Conservation (phyloP, 805 yeast genomes). For the Lachancea mirantina region DNA sequence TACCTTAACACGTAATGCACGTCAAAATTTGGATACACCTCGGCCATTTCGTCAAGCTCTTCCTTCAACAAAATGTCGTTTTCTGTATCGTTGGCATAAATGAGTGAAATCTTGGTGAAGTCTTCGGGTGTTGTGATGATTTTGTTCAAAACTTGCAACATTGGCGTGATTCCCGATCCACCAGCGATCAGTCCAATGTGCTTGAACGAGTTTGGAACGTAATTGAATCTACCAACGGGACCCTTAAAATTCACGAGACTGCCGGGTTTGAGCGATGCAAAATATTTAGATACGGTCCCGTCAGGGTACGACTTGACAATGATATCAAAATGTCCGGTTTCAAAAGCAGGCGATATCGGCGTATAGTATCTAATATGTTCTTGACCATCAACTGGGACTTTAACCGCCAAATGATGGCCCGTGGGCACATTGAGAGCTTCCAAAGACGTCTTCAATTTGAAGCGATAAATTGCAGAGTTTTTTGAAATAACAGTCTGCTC, state of each 20-base stretch:
- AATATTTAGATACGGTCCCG: conserved; percentile 60
- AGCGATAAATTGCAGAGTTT: conserved; percentile 66
- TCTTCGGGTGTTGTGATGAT: conserved; percentile 66
- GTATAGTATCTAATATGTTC: conserved; percentile 56
- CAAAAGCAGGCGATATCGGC: conserved; percentile 65
- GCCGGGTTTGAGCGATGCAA: conserved; percentile 60
- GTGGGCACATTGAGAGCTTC: conserved; percentile 62
- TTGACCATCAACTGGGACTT: conserved; percentile 32
- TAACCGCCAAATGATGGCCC: conserved; percentile 68
- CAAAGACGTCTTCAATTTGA: conserved; percentile 52
- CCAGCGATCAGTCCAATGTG: conserved; percentile 71
- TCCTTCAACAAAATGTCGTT: conserved; percentile 67
- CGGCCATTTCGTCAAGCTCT: conserved; percentile 65
- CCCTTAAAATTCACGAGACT: conserved; percentile 67
- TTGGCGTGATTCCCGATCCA: conserved; percentile 87
- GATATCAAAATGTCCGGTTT: conserved; percentile 68
- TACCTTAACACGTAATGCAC: conserved; percentile 52
- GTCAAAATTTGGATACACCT: conserved; percentile 53
- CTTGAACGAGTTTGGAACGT: conserved; percentile 50
- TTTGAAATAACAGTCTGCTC: conserved; percentile 69
- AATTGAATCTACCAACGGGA: conserved; percentile 68
- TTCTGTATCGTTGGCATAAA: conserved; percentile 69
- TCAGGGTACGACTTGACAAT: conserved; percentile 68
- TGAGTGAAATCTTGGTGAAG: conserved; percentile 49
- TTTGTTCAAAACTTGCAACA: conserved; percentile 68